phyloP scores from a whole-genome alignment of 495 filamentous ascomycete species.

The Hypoxylon fuscum region DNA sequence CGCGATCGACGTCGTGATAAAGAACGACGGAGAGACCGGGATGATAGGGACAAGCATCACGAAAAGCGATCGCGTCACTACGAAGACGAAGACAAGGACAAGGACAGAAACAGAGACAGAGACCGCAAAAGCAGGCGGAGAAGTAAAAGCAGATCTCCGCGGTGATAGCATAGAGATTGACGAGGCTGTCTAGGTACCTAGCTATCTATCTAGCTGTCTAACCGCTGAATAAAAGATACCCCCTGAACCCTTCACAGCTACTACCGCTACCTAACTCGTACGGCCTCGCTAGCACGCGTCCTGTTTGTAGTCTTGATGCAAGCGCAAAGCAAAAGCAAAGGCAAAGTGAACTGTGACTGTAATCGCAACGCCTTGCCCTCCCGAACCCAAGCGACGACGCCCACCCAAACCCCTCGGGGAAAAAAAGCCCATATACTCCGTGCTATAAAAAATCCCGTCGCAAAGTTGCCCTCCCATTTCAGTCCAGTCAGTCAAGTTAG shows the following conservation, averaged over 20 bases:
- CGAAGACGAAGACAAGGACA: constrained; percentile 38
- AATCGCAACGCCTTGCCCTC: constrained; percentile 12
- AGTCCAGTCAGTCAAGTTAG: constrained; percentile 12
- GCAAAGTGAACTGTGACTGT: constrained; percentile 9
- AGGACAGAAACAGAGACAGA: constrained; percentile 30
- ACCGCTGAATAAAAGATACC: constrained; percentile 39
- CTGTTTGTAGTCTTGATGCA: constrained; percentile 23
- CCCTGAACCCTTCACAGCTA: constrained; percentile 12
- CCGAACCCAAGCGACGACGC: not conserved
- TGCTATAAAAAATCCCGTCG: constrained; percentile 25
- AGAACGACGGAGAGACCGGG: constrained; percentile 40
- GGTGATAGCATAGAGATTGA: constrained; percentile 39
- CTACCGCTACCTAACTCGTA: constrained; percentile 29
- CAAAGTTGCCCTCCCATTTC: constrained; percentile 7
- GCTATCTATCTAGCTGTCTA: constrained; percentile 15
- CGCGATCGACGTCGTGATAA: constrained; percentile 39
- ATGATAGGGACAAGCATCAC: constrained; percentile 37
- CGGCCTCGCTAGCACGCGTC: constrained; percentile 24
- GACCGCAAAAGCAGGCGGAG: constrained; percentile 39
- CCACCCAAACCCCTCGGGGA: constrained; percentile 13
- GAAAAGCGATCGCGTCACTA: constrained; percentile 32
- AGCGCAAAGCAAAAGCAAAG: constrained; percentile 11
- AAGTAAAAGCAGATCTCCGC: constrained; percentile 42
- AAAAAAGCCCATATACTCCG: constrained; percentile 32
- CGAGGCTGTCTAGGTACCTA: constrained; percentile 28